phyloP scores from a whole-genome alignment of 176 grass and related monocot species.

The Oryza punctata region DNA sequence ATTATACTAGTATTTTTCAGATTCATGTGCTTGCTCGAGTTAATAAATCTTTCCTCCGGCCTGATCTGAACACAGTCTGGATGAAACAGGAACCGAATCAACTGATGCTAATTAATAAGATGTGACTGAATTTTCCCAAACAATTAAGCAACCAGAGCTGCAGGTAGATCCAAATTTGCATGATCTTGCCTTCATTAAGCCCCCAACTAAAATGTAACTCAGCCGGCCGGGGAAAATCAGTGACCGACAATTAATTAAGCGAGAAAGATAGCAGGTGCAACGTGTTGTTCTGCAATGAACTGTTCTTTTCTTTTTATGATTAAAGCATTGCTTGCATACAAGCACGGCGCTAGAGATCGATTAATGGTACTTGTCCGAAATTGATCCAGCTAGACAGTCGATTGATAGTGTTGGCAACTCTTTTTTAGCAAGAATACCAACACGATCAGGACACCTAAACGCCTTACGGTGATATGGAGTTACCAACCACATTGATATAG shows the following conservation, averaged over 20 bases:
- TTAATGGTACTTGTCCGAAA: not conserved
- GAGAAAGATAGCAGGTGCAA: not conserved
- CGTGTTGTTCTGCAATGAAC: not conserved
- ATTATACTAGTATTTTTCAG: not conserved
- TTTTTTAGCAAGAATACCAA: too few relatives aligned
- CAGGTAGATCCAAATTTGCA: not conserved
- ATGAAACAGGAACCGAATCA: not conserved
- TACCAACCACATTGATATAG: too few relatives aligned
- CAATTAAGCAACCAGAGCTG: not conserved
- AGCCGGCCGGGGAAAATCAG: not conserved
- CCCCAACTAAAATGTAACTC: not conserved
- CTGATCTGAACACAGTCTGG: not conserved
- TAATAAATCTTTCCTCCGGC: too few relatives aligned
- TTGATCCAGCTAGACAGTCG: not conserved
- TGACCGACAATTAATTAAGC: not conserved
- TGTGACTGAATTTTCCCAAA: not conserved
- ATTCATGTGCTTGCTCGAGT: too few relatives aligned
- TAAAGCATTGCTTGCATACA: too few relatives aligned
- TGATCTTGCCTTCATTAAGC: not conserved
- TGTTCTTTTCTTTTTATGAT: too few relatives aligned
- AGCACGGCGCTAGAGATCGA: not conserved
- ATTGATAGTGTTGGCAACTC: too few relatives aligned
- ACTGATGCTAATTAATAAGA: not conserved
- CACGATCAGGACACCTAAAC: too few relatives aligned
- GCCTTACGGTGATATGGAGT: too few relatives aligned